Evolutionary conservation across 331 rosid species (phyloP).

Genomic region (Quercus tomentella): DNA sequence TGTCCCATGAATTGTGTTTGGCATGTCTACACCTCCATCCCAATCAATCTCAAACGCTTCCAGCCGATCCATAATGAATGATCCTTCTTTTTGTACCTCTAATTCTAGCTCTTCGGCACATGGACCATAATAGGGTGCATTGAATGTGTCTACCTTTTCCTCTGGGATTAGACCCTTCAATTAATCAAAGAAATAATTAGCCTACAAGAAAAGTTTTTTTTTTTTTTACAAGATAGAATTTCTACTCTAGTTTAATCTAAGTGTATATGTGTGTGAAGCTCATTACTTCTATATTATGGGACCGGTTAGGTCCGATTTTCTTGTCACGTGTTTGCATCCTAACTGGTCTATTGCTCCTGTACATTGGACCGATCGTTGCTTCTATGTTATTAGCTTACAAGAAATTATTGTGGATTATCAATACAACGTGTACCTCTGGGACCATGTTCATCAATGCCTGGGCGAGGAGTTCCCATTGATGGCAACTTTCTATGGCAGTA

Average conservation of each 20-base stretch:
- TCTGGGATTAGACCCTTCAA: slow-evolving; percentile 54
- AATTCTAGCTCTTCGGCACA: slow-evolving; percentile 42
- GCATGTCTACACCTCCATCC: slow-evolving; percentile 34
- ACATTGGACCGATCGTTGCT: fast-evolving
- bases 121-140: slow-evolving; percentile 74
- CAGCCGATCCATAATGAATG: slow-evolving; percentile 38
- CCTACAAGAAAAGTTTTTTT: background rate
- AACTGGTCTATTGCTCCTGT: too few species aligned
- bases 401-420: background rate
- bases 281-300: too few species aligned
- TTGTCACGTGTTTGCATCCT: too few species aligned
- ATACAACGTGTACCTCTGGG: slow-evolving; percentile 36
- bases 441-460: slow-evolving; percentile 51
- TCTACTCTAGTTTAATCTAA: too few species aligned
- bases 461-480: slow-evolving; percentile 77
- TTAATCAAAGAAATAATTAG: background rate
- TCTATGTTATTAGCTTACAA: background rate
- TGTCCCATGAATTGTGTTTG: too few species aligned
- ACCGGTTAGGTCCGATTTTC: fast-evolving
- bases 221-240: too few species aligned
- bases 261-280: too few species aligned
- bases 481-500: slow-evolving; percentile 33
- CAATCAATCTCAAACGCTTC: slow-evolving; percentile 51
- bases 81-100: slow-evolving; percentile 56
- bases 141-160: slow-evolving; percentile 60